These are phyloP conservation scores for Calycina herbarum DNA, from an alignment of 2,329 filamentous ascomycete genomes.

Conservation along the genomic window DNA sequence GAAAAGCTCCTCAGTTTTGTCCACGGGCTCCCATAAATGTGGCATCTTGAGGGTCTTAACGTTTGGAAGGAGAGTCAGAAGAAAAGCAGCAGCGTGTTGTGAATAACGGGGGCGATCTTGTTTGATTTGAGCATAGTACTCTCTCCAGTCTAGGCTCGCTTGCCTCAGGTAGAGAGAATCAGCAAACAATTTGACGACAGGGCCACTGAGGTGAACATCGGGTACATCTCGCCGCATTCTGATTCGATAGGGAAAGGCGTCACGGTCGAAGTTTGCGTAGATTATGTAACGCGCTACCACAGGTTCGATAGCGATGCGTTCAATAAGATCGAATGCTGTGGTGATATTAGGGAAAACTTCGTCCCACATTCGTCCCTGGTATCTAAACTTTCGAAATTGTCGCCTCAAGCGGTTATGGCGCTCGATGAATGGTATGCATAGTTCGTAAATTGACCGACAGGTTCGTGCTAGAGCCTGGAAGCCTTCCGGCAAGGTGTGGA, in stretches of 20 bases:
- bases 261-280: conserved; percentile 12
- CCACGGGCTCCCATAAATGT: conserved; percentile 14
- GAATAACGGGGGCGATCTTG: conserved; percentile 11
- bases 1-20: conserved; percentile 5
- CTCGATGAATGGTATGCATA: conserved; percentile 15
- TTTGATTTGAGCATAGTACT: conserved; percentile 13
- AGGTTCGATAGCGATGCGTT: conserved; percentile 16
- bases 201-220: neutral
- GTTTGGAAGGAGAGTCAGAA: conserved; percentile 20
- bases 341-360: neutral
- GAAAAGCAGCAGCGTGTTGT: conserved; percentile 16
- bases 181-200: conserved; percentile 6
- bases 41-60: conserved; percentile 14
- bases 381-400: conserved; percentile 11
- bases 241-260: neutral
- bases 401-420: conserved; percentile 12
- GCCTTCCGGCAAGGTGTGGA: conserved; percentile 15
- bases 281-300: conserved; percentile 17
- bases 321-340: conserved; percentile 13
- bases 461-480: conserved; percentile 17
- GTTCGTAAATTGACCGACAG: conserved; percentile 15
- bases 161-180: neutral
- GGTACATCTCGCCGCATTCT: neutral
- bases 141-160: conserved; percentile 3
- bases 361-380: neutral